phyloP scores from a whole-genome alignment of 441 rosid genomes.

The Adansonia grandidieri region DNA sequence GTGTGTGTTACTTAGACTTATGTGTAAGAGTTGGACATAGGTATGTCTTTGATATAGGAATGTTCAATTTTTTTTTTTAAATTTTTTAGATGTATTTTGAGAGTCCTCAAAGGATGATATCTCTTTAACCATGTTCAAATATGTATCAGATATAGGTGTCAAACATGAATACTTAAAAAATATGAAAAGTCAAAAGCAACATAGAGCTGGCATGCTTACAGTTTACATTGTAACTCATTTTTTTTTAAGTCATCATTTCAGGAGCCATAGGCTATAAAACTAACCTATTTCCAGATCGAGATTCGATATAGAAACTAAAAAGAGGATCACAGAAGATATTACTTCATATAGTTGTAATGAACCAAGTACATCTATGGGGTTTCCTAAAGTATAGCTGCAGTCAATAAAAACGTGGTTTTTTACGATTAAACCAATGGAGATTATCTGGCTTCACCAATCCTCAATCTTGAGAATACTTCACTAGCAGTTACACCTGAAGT shows the following conservation, averaged over 20 bases:
- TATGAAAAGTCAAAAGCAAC: too few relatives aligned
- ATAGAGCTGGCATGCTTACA: background rate
- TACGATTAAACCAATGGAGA: background rate
- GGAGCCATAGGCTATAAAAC: background rate
- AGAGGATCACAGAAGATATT: background rate
- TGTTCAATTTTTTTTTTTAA: too few relatives aligned
- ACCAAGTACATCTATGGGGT: background rate
- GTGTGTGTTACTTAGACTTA: background rate
- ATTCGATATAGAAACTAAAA: background rate
- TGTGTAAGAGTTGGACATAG: too few relatives aligned
- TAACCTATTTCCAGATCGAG: background rate
- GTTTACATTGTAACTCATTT: background rate
- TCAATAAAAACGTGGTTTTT: background rate
- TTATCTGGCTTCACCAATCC: slow-evolving; percentile 6
- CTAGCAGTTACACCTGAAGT: slow-evolving; percentile 16
- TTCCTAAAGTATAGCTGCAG: too few relatives aligned
- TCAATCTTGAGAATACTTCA: slow-evolving; percentile 41
- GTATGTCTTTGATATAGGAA: too few relatives aligned
- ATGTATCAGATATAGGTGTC: too few relatives aligned
- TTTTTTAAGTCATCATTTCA: background rate
- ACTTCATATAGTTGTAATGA: background rate
- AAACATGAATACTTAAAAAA: too few relatives aligned
- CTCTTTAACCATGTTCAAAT: too few relatives aligned
- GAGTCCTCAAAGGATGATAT: too few relatives aligned
- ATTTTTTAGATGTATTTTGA: too few relatives aligned